A percentile compares a stretch with the other conserved stretches of the same genome.
phyloP scores from a whole-genome alignment of 768 basidiomycete species.

The Tulasnella sp. region DNA sequence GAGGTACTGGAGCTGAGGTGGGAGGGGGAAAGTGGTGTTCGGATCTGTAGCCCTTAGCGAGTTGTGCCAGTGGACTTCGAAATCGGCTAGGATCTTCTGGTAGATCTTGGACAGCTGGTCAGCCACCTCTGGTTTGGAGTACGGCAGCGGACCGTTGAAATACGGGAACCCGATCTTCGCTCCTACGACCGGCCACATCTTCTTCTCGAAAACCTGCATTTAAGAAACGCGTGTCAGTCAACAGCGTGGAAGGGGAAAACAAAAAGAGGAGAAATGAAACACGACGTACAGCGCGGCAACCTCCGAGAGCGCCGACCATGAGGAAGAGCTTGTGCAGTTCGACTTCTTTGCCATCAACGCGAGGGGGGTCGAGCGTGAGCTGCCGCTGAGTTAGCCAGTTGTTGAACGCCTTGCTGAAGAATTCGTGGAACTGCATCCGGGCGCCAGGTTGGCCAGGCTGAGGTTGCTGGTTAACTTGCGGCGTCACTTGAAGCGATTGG shows the following conservation, averaged over 20 bases:
- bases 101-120: constrained; percentile 15
- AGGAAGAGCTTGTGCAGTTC: constrained; percentile 15
- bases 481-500: neutral
- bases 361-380: constrained; percentile 9
- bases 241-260: no score
- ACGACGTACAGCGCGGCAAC: neutral
- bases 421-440: neutral
- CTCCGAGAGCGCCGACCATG: constrained; percentile 15
- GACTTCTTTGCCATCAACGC: constrained; percentile 16
- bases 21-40: neutral
- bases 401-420: constrained; percentile 5
- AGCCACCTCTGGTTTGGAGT: constrained; percentile 10
- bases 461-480: neutral
- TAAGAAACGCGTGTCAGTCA: neutral
- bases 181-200: constrained; percentile 10
- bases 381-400: neutral
- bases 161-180: constrained; percentile 23
- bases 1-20: neutral
- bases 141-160: neutral
- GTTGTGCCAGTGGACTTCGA: constrained; percentile 20
- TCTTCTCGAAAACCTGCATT: constrained; percentile 3
- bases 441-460: neutral
- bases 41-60: neutral
- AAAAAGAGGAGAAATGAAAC: neutral
- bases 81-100: neutral